Base-by-base conservation (phyloP, 2,329 filamentous ascomycete genomes). In the Fusarium equiseti region DNA sequence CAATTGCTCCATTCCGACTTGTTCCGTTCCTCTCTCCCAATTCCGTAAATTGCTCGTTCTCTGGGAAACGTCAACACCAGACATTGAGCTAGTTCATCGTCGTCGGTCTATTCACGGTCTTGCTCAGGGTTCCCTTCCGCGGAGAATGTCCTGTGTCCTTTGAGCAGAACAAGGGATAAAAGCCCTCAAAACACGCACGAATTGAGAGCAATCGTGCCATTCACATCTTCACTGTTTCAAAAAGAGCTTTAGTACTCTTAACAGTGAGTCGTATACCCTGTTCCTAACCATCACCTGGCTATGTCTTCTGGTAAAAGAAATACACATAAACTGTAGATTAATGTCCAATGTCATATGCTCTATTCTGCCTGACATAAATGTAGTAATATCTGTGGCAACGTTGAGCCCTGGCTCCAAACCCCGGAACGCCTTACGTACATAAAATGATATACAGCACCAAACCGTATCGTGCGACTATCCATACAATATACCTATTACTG, bases 391-490 rank as follows among this genome's bases (percentile, higher is more conserved):
- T 70, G 48, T 56, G 66, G 59, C 63, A 69, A 71, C 55, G 53
- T 75, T 61, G 51, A 62, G 32, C 65, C 61, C 62, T 52, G 40
- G 45, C 44, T 43, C 50, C 53, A 49, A 63, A 57, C 61, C 54
- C 73, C 64, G 58, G 49, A 75, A 75, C 73, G 72, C 73, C 73
- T 74, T 74, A 66, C 72, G 63, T 74, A 75, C 70, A 74, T 69
- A 66, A 42, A 55, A 66, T 56, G 44, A 73, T 52, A 60, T 59
- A 59, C 51, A 56, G 67, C 59, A 65, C 62, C 63, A 66, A 62
- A 58, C 62, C 43, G 48, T 52, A 64, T 66, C 42, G 59, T 52
- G 51, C 57, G 63, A 49, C 60, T 72, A 52, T 62, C 48, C 67
- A 63, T 63, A 63, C 51, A 59, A 68, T 67, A 55, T 59, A 51